phyloP scores from a whole-genome alignment of 306 rosid species.

The Prinsepia uniflora region DNA sequence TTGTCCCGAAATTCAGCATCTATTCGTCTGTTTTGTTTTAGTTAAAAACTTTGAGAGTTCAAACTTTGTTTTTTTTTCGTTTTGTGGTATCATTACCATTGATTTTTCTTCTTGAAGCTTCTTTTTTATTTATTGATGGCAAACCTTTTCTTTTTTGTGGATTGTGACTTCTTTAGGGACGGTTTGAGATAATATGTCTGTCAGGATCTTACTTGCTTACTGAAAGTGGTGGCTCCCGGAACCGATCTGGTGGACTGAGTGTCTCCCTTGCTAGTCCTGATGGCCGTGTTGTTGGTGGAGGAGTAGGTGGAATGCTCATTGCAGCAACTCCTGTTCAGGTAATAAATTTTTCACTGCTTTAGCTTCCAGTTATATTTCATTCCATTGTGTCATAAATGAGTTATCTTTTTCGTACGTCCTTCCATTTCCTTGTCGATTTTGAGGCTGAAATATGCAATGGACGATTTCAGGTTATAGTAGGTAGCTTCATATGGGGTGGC shows the following conservation, averaged over 20 bases:
- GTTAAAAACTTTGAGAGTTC: not conserved
- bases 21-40: not conserved
- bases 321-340: conserved; percentile 97
- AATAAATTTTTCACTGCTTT: conserved; percentile 21
- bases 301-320: conserved; percentile 77
- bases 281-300: conserved; percentile 87
- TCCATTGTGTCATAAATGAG: not conserved
- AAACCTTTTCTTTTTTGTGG: conserved; percentile 11
- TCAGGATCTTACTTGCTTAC: conserved; percentile 75
- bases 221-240: conserved; percentile 54
- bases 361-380: conserved; percentile 3
- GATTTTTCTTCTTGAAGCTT: not conserved
- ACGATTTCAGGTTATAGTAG: conserved; percentile 74
- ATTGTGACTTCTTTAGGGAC: conserved; percentile 57
- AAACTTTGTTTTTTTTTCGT: not conserved
- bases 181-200: conserved; percentile 81
- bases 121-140: not conserved
- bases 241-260: conserved; percentile 66
- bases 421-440: not conserved
- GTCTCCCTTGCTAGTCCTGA: conserved; percentile 92
- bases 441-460: conserved; percentile 14
- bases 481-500: conserved; percentile 89
- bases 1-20: not conserved
- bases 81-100: not conserved
- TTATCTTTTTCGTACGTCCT: not conserved